Percentiles rank a stretch among this genome's conserved stretches.
Conservation (phyloP, 768 basidiomycete genomes). For the Tricholoma bakamatsutake region DNA sequence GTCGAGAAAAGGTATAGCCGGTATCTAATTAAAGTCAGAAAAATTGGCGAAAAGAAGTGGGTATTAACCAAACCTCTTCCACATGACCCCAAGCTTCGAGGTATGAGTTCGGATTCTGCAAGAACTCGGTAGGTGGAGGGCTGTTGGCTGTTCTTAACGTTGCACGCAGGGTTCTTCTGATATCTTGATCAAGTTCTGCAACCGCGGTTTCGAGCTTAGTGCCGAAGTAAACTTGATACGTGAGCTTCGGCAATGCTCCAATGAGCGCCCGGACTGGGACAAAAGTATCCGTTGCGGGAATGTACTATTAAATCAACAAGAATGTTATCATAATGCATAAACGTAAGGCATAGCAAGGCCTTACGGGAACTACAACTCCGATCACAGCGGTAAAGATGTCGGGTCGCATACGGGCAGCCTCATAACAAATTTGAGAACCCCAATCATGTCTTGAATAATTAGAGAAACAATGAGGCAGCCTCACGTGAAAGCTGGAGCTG, state of each 20-base stretch:
- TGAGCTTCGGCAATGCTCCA: conserved; percentile 41
- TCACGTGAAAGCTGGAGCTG: not conserved
- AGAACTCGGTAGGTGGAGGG: conserved; percentile 50
- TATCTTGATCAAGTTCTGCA: conserved; percentile 48
- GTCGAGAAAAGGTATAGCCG: conserved; percentile 55
- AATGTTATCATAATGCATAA: not conserved
- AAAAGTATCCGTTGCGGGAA: conserved; percentile 46
- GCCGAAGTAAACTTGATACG: conserved; percentile 64
- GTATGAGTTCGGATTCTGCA: conserved; percentile 44
- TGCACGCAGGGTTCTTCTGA: conserved; percentile 51
- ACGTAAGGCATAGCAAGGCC: conserved; percentile 8
- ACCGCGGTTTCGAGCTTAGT: conserved; percentile 39
- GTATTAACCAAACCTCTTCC: conserved; percentile 28
- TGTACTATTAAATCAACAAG: conserved; percentile 37
- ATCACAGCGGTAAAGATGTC: conserved; percentile 57
- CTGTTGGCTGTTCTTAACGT: conserved; percentile 47
- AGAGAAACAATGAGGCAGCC: not conserved
- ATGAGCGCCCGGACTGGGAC: conserved; percentile 38
- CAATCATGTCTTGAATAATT: conserved; percentile 57
- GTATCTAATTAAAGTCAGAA: conserved; percentile 37
- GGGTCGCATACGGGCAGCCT: conserved; percentile 62
- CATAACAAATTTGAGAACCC: conserved; percentile 64
- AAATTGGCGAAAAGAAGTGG: not conserved
- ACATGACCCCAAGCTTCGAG: conserved; percentile 46
- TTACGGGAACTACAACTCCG: conserved; percentile 56